Evolutionary conservation across 129 eudicot genomes (phyloP), one percentile per base, ranked within the genome.

Genomic region (Flaveria ramosissima): DNA sequence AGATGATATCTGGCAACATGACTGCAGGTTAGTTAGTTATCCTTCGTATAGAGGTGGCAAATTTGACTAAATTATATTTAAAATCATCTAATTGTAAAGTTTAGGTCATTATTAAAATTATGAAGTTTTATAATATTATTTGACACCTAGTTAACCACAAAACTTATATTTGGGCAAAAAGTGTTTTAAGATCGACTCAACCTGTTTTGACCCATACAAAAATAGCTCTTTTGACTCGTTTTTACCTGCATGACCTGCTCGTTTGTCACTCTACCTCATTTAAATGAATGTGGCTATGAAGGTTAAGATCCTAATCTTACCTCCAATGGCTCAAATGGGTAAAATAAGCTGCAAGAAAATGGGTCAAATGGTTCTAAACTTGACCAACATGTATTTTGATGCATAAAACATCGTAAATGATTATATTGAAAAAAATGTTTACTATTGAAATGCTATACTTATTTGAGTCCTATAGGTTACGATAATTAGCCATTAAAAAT

Each of bases 1-100:
- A 92, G 76, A 85, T 89, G 96, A 85, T 92, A 81, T 92, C 97
- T 45, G 96, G 92, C 84, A 89, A 85, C 89, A 92, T 92, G 97
- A 87, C 96, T 70, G 89, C 78, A 85, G 97, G 97, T 91, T 53
- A 51, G 97, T 91, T 53, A 51, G 47, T 47, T 57, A 30, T 77
- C 13, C 15, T 2, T 57, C 16, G 3, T 39, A 36, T 39, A 66
- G 51, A 66, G 15, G 51, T 66, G 16, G 3, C 27, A 66, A 19
- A 16, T 17, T 30, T 66, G 50, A 17, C 16, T 1, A 23, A 45
- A 11, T 16, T 63, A 32, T 63, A 15, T 26, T 13, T 26, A 1
- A 61, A 27, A 27, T 27, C 42, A 13, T 61, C 4, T 24, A 24
- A 24, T 24, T 24, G 41, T 2, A 62, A 57, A 60, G 14, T 24